A percentile compares a stretch with the other conserved stretches of the same genome.
Evolutionary conservation across 495 filamentous ascomycete species (phyloP).

Genomic region (Terfezia boudieri): DNA sequence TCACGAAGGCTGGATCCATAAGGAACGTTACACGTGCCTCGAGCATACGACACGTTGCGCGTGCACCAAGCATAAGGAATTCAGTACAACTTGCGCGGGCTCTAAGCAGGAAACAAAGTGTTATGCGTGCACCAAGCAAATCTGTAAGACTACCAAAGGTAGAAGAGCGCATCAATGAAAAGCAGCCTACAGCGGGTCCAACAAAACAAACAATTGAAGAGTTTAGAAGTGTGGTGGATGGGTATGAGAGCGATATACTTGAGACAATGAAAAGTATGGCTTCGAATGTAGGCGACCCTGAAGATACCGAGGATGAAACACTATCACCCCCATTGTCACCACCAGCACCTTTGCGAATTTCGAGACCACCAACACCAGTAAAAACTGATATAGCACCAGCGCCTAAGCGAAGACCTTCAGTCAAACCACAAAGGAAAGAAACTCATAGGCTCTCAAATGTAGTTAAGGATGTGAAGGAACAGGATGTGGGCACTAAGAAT

Average conservation of each 20-base stretch:
- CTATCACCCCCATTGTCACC: not conserved
- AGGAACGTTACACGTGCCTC: not conserved
- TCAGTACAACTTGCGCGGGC: not conserved
- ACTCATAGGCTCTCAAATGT: not conserved
- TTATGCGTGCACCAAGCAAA: not conserved
- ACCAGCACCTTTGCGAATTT: not conserved
- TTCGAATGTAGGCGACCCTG: not conserved
- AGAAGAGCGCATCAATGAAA: not conserved
- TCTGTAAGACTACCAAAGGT: not conserved
- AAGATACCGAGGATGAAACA: not conserved
- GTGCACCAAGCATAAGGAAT: not conserved
- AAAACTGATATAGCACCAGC: not conserved
- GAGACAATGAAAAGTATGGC: not conserved
- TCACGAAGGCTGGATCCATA: too few relatives aligned
- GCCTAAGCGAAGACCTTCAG: not conserved
- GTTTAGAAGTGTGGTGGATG: not conserved
- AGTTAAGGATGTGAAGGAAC: not conserved
- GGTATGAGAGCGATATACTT: not conserved
- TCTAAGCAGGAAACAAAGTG: not conserved
- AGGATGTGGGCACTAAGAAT: not conserved
- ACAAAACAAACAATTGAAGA: not conserved
- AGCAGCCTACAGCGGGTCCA: not conserved
- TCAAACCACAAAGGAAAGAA: not conserved
- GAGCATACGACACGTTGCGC: not conserved
- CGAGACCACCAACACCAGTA: not conserved